These are phyloP conservation scores for Silene noctiflora DNA, from an alignment of 179 eudicot genomes.

Conservation along the genomic window DNA sequence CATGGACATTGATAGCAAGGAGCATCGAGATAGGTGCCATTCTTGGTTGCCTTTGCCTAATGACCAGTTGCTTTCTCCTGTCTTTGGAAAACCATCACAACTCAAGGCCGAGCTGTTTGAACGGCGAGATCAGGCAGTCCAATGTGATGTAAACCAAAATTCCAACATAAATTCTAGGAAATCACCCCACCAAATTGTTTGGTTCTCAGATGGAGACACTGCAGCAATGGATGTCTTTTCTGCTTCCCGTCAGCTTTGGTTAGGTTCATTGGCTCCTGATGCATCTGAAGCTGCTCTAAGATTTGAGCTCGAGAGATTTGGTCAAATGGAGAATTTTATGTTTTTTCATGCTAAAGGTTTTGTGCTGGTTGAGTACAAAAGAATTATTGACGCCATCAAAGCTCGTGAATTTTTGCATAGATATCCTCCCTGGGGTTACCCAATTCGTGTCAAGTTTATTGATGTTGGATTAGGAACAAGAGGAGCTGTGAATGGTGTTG, in stretches of 20 bases:
- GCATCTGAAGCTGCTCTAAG: conserved; percentile 74
- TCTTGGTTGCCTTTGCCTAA: conserved; percentile 55
- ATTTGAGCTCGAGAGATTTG: conserved; percentile 83
- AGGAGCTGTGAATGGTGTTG: conserved; percentile 65
- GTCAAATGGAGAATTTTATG: conserved; percentile 61
- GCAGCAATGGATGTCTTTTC: conserved; percentile 76
- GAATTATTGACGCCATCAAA: conserved; percentile 76
- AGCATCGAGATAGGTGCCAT: conserved; percentile 44
- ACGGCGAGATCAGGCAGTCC: conserved; percentile 35
- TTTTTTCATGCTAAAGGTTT: conserved; percentile 59
- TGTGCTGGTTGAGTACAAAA: conserved; percentile 67
- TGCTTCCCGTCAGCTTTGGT: conserved; percentile 86
- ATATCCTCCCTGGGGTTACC: conserved; percentile 76
- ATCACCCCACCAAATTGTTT: conserved; percentile 38
- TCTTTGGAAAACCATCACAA: conserved; percentile 47
- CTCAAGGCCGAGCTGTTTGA: conserved; percentile 46
- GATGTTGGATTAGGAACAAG: conserved; percentile 82
- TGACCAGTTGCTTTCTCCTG: conserved; percentile 56
- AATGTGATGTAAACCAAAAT: conserved; percentile 42
- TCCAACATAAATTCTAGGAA: conserved; percentile 34
- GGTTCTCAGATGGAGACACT: conserved; percentile 87
- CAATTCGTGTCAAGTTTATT: conserved; percentile 67
- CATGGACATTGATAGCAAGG: conserved; percentile 47
- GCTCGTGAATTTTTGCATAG: conserved; percentile 80
- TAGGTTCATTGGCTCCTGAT: conserved; percentile 80